These are phyloP conservation scores for Orbilia javanica DNA, from an alignment of 2,329 filamentous ascomycete genomes.

Conservation along the genomic window DNA sequence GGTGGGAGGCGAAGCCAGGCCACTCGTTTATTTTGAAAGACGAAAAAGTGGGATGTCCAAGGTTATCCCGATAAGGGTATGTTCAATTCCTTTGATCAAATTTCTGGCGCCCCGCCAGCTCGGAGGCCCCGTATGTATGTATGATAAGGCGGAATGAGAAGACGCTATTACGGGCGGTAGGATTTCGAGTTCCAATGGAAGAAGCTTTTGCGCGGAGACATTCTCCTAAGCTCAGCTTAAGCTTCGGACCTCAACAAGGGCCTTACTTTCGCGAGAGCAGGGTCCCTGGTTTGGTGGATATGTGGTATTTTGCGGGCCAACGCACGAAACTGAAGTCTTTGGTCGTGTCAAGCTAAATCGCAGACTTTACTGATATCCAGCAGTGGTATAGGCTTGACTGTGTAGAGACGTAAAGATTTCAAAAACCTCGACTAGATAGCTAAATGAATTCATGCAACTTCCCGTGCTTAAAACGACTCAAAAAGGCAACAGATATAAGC, in stretches of 20 bases:
- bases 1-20: constrained; percentile 13
- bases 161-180: constrained; percentile 11
- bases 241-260: background rate
- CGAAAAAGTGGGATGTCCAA: constrained; percentile 21
- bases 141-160: constrained; percentile 40
- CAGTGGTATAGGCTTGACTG: no score
- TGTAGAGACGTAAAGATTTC: no score
- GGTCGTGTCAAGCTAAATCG: no score
- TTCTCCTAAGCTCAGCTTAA: constrained; percentile 36
- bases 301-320: background rate
- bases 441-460: no score
- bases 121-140: constrained; percentile 9
- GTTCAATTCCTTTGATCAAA: background rate
- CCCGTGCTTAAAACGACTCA: no score
- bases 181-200: background rate
- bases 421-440: no score
- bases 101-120: constrained; percentile 5
- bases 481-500: no score
- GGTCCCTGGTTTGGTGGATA: background rate
- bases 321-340: background rate
- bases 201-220: constrained; percentile 40
- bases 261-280: background rate
- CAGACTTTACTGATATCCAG: no score
- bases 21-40: background rate
- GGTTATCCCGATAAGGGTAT: constrained; percentile 1